phyloP scores from a whole-genome alignment of 1,139 yeast species.

The Suzukiozyma palmioleophila region DNA sequence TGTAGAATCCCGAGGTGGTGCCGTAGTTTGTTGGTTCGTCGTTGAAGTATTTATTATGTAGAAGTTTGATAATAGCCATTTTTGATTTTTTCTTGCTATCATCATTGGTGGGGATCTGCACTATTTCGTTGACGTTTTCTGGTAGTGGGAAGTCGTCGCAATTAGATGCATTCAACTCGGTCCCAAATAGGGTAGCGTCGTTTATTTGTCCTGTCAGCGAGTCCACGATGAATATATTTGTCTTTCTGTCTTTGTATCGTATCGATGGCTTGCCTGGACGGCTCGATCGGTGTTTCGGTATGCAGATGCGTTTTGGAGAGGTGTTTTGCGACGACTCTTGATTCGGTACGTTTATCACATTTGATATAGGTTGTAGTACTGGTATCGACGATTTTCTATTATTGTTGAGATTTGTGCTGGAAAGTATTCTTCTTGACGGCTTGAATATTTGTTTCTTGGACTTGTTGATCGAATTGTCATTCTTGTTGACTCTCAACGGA shows the following conservation, averaged over 20 bases:
- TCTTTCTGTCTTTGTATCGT: constrained; percentile 21
- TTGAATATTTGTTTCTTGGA: constrained; percentile 20
- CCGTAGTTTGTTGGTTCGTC: neutral
- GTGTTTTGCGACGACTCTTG: neutral
- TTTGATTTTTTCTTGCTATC: constrained; percentile 24
- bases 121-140: constrained; percentile 53
- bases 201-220: constrained; percentile 61
- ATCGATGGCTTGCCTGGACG: constrained; percentile 38
- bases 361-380: constrained; percentile 26
- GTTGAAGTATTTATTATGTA: constrained; percentile 18
- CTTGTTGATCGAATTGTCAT: constrained; percentile 18
- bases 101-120: constrained; percentile 61
- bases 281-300: constrained; percentile 33
- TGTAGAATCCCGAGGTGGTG: constrained; percentile 26
- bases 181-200: constrained; percentile 74
- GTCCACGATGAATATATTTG: constrained; percentile 54
- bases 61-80: constrained; percentile 56
- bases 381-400: constrained; percentile 19
- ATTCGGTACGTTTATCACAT: constrained; percentile 10
- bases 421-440: constrained; percentile 14
- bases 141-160: constrained; percentile 65
- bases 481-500: constrained; percentile 22
- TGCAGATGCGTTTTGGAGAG: constrained; percentile 28
- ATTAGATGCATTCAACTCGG: constrained; percentile 64
- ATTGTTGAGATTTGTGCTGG: constrained; percentile 8